Percentiles rank a stretch among this genome's conserved stretches.
phyloP scores from a whole-genome alignment of 768 basidiomycete species.

The Inosperma sp. region DNA sequence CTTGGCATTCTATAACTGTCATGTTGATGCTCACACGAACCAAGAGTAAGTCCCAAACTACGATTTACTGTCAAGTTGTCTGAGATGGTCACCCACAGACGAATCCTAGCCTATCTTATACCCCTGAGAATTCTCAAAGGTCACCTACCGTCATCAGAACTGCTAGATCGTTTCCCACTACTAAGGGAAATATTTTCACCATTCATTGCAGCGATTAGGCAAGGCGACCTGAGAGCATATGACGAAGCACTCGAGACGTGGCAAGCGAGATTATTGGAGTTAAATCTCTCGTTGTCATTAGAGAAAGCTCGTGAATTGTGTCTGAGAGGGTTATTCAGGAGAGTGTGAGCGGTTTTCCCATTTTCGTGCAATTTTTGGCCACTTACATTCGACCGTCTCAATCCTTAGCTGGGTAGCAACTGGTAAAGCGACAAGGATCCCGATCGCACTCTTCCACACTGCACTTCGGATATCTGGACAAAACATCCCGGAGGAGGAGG shows the following conservation, averaged over 20 bases:
- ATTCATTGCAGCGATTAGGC: slow-evolving; percentile 74
- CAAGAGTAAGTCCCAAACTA: slow-evolving; percentile 59
- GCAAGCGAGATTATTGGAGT: slow-evolving; percentile 74
- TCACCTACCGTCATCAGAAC: slow-evolving; percentile 68
- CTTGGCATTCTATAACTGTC: slow-evolving; percentile 83
- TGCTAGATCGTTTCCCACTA: slow-evolving; percentile 69
- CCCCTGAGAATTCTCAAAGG: slow-evolving; percentile 87
- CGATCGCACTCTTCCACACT: slow-evolving; percentile 75
- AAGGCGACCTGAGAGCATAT: slow-evolving; percentile 74
- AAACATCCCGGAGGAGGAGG: slow-evolving; percentile 71
- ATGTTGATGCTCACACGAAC: slow-evolving; percentile 62
- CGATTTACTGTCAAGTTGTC: not conserved
- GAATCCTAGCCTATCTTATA: slow-evolving; percentile 87
- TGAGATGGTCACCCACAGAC: slow-evolving; percentile 42
- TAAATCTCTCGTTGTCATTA: slow-evolving; percentile 81
- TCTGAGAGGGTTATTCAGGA: slow-evolving; percentile 74
- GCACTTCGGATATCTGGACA: slow-evolving; percentile 68
- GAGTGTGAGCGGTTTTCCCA: slow-evolving; percentile 57
- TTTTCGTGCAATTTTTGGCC: not conserved
- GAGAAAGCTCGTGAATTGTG: slow-evolving; percentile 88
- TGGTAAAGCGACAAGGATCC: slow-evolving; percentile 71
- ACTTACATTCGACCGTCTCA: no score
- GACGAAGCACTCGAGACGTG: slow-evolving; percentile 69
- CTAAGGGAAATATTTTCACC: slow-evolving; percentile 71
- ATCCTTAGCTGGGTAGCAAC: slow-evolving; percentile 86